These are phyloP conservation scores for Vinca minor DNA, from an alignment of 257 asterid genomes.

Conservation along the genomic window DNA sequence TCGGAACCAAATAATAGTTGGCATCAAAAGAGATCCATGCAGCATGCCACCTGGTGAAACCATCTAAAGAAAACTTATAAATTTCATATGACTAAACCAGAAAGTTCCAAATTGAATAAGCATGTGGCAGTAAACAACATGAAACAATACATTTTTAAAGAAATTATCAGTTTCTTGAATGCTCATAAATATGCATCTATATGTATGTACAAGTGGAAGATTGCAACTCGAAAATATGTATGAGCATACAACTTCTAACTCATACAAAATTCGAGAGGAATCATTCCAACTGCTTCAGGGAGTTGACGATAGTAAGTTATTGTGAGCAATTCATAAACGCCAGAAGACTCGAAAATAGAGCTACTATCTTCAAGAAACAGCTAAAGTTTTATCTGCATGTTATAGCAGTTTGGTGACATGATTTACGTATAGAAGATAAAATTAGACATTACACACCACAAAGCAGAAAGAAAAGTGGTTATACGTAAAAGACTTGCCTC, in stretches of 20 bases:
- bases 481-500: constrained; percentile 31
- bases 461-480: constrained; percentile 8
- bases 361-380: background rate
- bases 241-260: background rate
- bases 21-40: background rate
- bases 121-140: background rate
- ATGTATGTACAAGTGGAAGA: background rate
- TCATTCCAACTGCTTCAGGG: background rate
- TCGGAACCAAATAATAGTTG: background rate
- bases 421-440: background rate
- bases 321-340: too few relatives aligned
- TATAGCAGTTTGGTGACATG: background rate
- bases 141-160: background rate
- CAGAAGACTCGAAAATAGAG: background rate
- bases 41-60: background rate
- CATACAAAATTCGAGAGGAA: background rate
- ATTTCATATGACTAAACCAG: background rate
- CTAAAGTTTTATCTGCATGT: background rate
- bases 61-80: background rate
- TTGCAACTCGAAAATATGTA: background rate
- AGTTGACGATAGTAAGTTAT: background rate
- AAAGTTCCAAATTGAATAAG: background rate
- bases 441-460: background rate
- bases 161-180: background rate
- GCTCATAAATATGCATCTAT: background rate